Percentiles rank a stretch among this genome's conserved stretches.
Conservation (phyloP, 2,329 filamentous ascomycete genomes). For the Exophiala calicioides region DNA sequence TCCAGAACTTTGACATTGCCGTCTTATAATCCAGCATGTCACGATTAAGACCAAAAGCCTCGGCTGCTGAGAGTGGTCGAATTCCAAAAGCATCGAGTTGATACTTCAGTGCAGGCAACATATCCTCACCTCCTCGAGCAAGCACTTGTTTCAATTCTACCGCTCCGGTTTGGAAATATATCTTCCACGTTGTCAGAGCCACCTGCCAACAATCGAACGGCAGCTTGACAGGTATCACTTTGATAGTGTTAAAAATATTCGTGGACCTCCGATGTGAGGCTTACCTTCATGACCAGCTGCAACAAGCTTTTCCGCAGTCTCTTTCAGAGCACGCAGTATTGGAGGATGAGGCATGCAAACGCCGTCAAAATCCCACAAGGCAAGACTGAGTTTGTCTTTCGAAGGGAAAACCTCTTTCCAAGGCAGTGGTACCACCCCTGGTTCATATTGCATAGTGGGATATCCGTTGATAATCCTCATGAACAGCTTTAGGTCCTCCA, state of each 20-base stretch:
- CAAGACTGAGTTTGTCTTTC: conserved; percentile 53
- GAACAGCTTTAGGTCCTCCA: conserved; percentile 51
- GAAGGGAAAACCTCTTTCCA: conserved; percentile 43
- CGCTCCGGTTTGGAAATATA: conserved; percentile 65
- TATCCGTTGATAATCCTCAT: conserved; percentile 43
- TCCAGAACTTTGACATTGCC: conserved; percentile 42
- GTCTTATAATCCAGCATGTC: neutral
- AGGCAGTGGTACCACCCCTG: conserved; percentile 52
- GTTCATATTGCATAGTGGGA: conserved; percentile 56
- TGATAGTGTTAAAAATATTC: conserved; percentile 2
- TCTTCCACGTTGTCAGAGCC: conserved; percentile 47
- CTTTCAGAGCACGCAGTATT: conserved; percentile 52
- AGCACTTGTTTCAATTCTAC: conserved; percentile 55
- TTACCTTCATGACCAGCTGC: conserved; percentile 29
- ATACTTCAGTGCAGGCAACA: conserved; percentile 58
- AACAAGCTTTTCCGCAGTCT: conserved; percentile 47
- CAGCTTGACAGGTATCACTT: conserved; percentile 22
- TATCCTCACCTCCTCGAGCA: conserved; percentile 58
- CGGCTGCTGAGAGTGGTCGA: conserved; percentile 43
- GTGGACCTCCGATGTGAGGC: neutral
- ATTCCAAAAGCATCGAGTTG: conserved; percentile 58
- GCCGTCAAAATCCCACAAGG: conserved; percentile 65
- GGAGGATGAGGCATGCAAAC: conserved; percentile 67
- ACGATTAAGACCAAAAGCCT: conserved; percentile 30
- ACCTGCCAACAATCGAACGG: conserved; percentile 25